These are phyloP conservation scores for Talaromyces borbonicus DNA, from an alignment of 495 filamentous ascomycete genomes.

Conservation along the genomic window DNA sequence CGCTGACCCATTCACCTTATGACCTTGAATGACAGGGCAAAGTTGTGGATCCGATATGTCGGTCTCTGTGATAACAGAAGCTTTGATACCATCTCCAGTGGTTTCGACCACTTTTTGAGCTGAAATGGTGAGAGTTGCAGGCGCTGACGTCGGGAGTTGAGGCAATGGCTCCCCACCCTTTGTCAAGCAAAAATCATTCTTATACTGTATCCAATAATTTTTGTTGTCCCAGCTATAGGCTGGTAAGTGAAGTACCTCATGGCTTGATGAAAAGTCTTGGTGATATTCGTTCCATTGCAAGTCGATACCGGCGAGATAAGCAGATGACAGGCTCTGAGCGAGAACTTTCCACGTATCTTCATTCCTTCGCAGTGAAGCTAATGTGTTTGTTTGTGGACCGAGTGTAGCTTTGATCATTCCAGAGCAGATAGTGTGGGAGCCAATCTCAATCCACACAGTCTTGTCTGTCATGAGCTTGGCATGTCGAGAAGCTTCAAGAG, in stretches of 20 bases:
- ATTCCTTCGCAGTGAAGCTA: slow-evolving; percentile 48
- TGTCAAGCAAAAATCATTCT: slow-evolving; percentile 43
- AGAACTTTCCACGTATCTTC: slow-evolving; percentile 58
- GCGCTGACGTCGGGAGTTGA: slow-evolving; percentile 20
- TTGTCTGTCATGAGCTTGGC: slow-evolving; percentile 36
- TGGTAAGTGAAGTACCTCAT: slow-evolving; percentile 57
- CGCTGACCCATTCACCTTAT: slow-evolving; percentile 57
- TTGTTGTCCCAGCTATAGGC: slow-evolving; percentile 71
- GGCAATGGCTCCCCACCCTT: slow-evolving; percentile 26
- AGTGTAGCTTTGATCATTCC: slow-evolving; percentile 62
- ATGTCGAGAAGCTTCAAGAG: slow-evolving; percentile 42
- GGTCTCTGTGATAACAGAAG: slow-evolving; percentile 53
- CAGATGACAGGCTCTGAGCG: slow-evolving; percentile 43
- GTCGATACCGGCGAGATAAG: slow-evolving; percentile 57
- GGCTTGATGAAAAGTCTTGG: slow-evolving; percentile 51
- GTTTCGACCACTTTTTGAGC: slow-evolving; percentile 46
- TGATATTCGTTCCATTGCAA: slow-evolving; percentile 75
- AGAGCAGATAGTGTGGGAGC: slow-evolving; percentile 57
- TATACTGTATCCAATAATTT: slow-evolving; percentile 76
- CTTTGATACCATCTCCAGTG: slow-evolving; percentile 41
- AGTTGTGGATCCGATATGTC: slow-evolving; percentile 54
- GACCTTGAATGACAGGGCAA: slow-evolving; percentile 53
- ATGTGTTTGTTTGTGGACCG: slow-evolving; percentile 43
- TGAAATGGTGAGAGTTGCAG: slow-evolving; percentile 29
- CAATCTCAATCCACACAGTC: slow-evolving; percentile 51